Conservation (phyloP, 306 rosid species). For the Ormosia semicastrata region DNA sequence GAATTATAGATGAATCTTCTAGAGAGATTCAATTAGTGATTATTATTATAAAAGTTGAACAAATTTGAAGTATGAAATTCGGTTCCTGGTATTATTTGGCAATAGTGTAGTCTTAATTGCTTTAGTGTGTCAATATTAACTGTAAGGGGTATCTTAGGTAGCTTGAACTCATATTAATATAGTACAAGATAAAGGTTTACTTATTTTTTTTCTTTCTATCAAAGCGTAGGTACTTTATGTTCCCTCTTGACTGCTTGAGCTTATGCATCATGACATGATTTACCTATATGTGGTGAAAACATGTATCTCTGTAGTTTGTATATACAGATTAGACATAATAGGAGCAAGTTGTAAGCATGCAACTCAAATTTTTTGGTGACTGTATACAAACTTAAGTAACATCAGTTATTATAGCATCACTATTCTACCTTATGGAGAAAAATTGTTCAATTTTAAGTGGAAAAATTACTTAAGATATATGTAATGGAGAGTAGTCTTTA, state of each 20-base stretch:
- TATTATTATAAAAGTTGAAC: background rate
- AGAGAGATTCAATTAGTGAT: background rate
- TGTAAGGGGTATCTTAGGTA: slow-evolving; percentile 1
- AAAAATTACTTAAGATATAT: too few relatives aligned
- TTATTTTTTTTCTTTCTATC: slow-evolving; percentile 43
- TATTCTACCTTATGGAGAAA: too few relatives aligned
- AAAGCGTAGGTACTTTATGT: slow-evolving; percentile 67
- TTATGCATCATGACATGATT: background rate
- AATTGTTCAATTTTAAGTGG: too few relatives aligned
- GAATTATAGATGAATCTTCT: background rate
- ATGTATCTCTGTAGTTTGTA: background rate
- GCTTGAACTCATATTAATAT: background rate
- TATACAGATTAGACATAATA: background rate
- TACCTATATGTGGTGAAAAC: background rate
- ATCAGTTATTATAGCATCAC: too few relatives aligned
- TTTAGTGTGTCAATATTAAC: background rate
- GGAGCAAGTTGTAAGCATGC: background rate
- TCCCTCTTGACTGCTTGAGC: background rate
- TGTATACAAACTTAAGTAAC: background rate
- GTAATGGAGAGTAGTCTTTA: too few relatives aligned
- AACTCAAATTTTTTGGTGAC: background rate
- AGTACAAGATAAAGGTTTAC: background rate
- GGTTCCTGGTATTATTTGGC: slow-evolving; percentile 3
- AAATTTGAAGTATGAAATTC: background rate
- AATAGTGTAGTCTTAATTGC: background rate